Evolutionary conservation across 164 flowering plant species (phyloP).

Genomic region (Liquidambar formosana): DNA sequence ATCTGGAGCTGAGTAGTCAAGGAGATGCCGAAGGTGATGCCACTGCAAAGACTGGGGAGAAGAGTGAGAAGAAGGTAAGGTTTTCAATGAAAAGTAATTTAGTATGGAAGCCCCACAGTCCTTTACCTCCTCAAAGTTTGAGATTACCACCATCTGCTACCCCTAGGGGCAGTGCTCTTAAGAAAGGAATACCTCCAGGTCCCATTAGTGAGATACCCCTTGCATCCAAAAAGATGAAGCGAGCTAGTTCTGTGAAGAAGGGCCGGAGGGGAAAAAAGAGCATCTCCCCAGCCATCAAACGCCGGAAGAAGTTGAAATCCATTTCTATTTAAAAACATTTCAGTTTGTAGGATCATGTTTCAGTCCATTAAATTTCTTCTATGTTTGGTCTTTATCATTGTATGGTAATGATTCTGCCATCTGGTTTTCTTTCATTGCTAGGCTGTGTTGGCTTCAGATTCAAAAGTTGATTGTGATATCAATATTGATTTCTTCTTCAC

Average conservation of each 20-base stretch:
- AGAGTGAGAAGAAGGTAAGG: conserved; percentile 76
- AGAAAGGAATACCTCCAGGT: conserved; percentile 85
- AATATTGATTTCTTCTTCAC: too few relatives aligned
- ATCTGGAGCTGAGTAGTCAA: conserved; percentile 9
- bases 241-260: conserved; percentile 41
- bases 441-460: neutral
- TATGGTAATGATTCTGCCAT: neutral
- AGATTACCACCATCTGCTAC: conserved; percentile 91
- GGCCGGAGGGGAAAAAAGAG: conserved; percentile 37
- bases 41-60: conserved; percentile 40
- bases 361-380: neutral
- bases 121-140: conserved; percentile 82
- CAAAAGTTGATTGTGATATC: conserved; percentile 1
- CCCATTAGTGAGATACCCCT: conserved; percentile 61
- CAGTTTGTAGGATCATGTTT: neutral
- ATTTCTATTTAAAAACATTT: conserved; percentile 4
- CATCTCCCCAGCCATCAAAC: conserved; percentile 45
- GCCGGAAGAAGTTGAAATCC: conserved; percentile 40
- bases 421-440: neutral
- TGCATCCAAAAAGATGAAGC: conserved; percentile 40
- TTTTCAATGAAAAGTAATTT: conserved; percentile 84
- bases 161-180: conserved; percentile 98
- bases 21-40: conserved; percentile 29
- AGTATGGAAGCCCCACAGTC: conserved; percentile 88
- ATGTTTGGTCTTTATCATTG: neutral